Percentiles rank a stretch among this genome's conserved stretches.
These are phyloP conservation scores for Orbilia quercus DNA, from an alignment of 2,329 filamentous ascomycete species.

Conservation along the genomic window DNA sequence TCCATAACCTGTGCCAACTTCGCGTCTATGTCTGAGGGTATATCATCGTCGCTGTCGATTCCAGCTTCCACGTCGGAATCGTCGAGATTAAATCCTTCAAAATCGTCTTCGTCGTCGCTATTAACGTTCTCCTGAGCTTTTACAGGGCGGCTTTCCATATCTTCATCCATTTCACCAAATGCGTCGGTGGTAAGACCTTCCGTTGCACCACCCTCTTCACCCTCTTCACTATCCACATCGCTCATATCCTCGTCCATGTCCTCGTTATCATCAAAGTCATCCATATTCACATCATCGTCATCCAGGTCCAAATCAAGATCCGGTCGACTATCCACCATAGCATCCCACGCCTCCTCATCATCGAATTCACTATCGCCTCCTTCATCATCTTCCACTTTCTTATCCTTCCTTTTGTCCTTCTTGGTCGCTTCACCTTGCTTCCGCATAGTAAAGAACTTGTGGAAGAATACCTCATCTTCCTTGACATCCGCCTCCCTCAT, in stretches of 20 bases:
- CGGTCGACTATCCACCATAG: constrained; percentile 81
- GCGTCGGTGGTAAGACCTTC: constrained; percentile 60
- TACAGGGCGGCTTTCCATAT: constrained; percentile 66
- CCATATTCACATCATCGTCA: constrained; percentile 66
- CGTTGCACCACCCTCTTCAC: constrained; percentile 62
- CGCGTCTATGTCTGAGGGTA: constrained; percentile 52
- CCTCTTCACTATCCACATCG: constrained; percentile 63
- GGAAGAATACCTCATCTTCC: constrained; percentile 96
- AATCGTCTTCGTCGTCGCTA: constrained; percentile 65
- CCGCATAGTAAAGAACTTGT: constrained; percentile 79
- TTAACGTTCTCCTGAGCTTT: constrained; percentile 64
- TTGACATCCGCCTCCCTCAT: constrained; percentile 88
- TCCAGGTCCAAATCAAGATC: constrained; percentile 73
- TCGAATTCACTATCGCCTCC: constrained; percentile 64
- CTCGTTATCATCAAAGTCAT: constrained; percentile 66
- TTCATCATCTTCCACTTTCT: constrained; percentile 66
- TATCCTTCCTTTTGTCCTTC: constrained; percentile 69
- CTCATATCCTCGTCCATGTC: constrained; percentile 66
- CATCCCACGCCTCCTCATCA: constrained; percentile 82
- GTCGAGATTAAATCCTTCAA: constrained; percentile 64
- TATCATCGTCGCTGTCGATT: constrained; percentile 58
- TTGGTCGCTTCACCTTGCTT: constrained; percentile 71
- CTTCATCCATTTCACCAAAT: constrained; percentile 67
- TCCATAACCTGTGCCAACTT: constrained; percentile 61
- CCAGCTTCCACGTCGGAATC: constrained; percentile 63